Conservation (phyloP, 345 rosid genomes). For the Citrus hindsii region DNA sequence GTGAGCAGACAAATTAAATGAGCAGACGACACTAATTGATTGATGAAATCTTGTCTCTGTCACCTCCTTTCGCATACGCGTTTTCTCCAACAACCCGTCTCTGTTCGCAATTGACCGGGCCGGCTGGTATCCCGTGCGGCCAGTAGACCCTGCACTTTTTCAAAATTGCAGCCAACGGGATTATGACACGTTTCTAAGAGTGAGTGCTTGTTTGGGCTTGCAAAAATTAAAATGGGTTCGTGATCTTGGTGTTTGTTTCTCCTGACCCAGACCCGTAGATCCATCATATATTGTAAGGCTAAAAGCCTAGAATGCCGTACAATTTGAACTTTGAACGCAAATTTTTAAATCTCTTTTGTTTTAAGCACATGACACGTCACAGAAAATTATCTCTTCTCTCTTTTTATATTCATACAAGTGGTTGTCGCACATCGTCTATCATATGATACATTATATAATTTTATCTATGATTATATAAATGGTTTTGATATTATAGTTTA, state of each 20-base stretch:
- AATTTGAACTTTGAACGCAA: no score
- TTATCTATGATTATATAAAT: no score
- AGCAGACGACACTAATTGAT: not conserved
- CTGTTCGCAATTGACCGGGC: not conserved
- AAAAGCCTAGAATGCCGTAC: no score
- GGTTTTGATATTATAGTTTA: no score
- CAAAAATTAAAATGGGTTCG: not conserved
- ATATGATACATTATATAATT: no score
- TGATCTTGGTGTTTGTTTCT: not conserved
- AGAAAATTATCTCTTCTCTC: no score
- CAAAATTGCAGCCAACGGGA: not conserved
- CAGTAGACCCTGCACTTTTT: not conserved
- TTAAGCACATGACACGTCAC: no score
- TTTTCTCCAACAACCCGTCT: not conserved
- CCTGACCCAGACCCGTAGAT: no score
- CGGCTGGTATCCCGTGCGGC: not conserved
- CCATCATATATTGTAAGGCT: no score
- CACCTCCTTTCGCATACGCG: not conserved
- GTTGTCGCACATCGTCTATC: no score
- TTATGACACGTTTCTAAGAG: not conserved
- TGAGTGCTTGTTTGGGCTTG: not conserved
- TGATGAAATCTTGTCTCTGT: not conserved
- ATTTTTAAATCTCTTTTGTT: no score
- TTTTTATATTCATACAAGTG: no score
- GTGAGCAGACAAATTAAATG: not conserved